These are phyloP conservation scores for Papiliotrema laurentii DNA, from an alignment of 1,284 basidiomycete genomes.

Conservation along the genomic window DNA sequence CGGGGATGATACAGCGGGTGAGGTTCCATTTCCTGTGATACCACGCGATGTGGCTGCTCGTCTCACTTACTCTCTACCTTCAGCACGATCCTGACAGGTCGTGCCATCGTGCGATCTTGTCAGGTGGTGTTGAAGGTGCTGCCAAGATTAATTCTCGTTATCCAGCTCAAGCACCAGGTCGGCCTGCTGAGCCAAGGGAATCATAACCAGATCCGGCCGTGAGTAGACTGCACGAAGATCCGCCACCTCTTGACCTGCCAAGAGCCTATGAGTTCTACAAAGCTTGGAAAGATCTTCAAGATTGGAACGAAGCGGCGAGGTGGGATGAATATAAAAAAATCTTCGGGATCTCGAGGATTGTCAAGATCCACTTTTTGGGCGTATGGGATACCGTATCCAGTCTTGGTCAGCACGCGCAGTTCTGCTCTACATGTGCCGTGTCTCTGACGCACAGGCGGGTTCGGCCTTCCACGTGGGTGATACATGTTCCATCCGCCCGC, in stretches of 20 bases:
- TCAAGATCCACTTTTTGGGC: conserved; percentile 40
- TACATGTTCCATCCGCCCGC: no score
- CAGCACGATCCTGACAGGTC: no score
- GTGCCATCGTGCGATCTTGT: no score
- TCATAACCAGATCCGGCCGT: conserved; percentile 28
- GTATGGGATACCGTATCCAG: conserved; percentile 24
- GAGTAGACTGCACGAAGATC: conserved; percentile 7
- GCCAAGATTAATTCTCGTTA: no score
- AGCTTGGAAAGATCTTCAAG: conserved; percentile 2
- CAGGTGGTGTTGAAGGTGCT: no score
- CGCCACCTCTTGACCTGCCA: not conserved
- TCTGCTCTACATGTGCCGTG: no score
- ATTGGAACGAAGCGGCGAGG: not conserved
- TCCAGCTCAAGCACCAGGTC: no score
- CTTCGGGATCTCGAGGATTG: conserved; percentile 20
- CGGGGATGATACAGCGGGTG: conserved; percentile 40
- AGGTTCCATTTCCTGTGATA: no score
- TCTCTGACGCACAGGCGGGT: not conserved
- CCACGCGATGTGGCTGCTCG: no score
- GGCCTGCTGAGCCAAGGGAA: conserved; percentile 37
- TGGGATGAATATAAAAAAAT: conserved; percentile 15
- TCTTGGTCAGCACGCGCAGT: conserved; percentile 8
- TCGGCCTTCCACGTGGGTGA: conserved; percentile 7
- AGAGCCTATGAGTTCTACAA: conserved; percentile 38
- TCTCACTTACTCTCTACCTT: no score